Conservation (phyloP, 306 rosid species). For the Vigna hirtella region DNA sequence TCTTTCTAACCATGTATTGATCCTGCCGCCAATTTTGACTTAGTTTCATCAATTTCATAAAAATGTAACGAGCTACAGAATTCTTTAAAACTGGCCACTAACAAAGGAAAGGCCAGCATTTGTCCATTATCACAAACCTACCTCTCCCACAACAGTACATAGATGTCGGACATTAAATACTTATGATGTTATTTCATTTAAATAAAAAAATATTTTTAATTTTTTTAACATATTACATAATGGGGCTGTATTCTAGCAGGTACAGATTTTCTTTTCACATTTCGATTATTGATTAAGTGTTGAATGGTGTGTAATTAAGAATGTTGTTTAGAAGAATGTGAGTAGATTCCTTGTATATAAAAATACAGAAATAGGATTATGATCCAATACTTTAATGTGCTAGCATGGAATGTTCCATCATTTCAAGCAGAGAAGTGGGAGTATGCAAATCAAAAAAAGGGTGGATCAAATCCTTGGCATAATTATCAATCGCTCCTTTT, state of each 20-base stretch:
- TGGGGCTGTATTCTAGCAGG: not conserved
- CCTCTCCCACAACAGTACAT: not conserved
- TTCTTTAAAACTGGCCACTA: slow-evolving; percentile 12
- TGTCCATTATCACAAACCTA: not conserved
- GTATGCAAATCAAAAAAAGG: slow-evolving; percentile 47
- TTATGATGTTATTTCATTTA: not conserved
- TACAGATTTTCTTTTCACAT: not conserved
- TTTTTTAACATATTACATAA: not conserved
- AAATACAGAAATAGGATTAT: slow-evolving; percentile 31
- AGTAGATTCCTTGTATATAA: slow-evolving; percentile 9
- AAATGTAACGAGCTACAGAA: not conserved
- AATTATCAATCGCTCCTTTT: slow-evolving; percentile 39
- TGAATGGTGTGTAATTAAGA: not conserved
- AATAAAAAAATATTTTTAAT: not conserved
- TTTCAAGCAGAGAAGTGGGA: slow-evolving; percentile 44
- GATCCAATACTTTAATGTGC: slow-evolving; percentile 44
- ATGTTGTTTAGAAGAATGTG: not conserved
- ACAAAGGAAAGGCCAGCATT: not conserved
- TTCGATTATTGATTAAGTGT: not conserved
- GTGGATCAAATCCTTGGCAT: slow-evolving; percentile 50
- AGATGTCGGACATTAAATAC: not conserved
- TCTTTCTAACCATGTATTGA: not conserved
- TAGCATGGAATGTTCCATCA: slow-evolving; percentile 47
- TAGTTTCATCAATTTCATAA: not conserved
- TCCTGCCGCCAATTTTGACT: slow-evolving; percentile 34